phyloP scores from a whole-genome alignment of 352 stramenopile genomes.

The Globisporangium yorkense region DNA sequence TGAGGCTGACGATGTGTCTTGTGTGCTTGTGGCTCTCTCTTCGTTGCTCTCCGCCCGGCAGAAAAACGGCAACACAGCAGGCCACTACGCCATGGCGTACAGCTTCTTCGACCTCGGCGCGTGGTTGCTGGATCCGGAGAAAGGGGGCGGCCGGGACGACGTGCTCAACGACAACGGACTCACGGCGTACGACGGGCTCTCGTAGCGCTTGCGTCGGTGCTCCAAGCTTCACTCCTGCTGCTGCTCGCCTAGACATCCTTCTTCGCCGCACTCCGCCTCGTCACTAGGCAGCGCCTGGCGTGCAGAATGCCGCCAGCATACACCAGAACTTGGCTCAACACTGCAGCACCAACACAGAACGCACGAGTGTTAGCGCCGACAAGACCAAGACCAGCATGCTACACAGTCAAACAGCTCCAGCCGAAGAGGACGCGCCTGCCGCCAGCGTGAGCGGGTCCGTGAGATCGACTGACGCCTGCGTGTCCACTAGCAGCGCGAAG shows the following conservation, averaged over 20 bases:
- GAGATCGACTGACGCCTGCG: conserved; percentile 5
- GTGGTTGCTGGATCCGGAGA: conserved; percentile 85
- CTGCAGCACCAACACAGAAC: background rate
- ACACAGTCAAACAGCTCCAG: background rate
- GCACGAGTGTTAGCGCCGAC: background rate
- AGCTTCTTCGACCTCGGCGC: conserved; percentile 89
- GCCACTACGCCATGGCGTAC: conserved; percentile 93
- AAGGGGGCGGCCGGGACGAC: conserved; percentile 77
- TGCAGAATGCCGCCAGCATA: conserved; percentile 1
- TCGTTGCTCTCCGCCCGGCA: conserved; percentile 5
- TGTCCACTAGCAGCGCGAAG: conserved; percentile 31
- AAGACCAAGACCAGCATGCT: background rate
- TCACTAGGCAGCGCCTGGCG: background rate
- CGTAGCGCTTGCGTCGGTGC: conserved; percentile 5
- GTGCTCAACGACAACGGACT: conserved; percentile 91
- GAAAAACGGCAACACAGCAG: conserved; percentile 86
- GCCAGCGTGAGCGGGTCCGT: background rate
- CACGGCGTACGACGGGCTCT: conserved; percentile 89
- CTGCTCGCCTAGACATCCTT: background rate
- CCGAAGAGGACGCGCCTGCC: background rate
- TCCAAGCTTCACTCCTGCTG: background rate
- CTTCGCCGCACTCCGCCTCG: background rate
- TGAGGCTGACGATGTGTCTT: background rate
- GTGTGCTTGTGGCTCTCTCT: background rate
- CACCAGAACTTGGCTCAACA: background rate